phyloP scores from a whole-genome alignment of 306 rosid genomes.

The Vachellia pachyceras region DNA sequence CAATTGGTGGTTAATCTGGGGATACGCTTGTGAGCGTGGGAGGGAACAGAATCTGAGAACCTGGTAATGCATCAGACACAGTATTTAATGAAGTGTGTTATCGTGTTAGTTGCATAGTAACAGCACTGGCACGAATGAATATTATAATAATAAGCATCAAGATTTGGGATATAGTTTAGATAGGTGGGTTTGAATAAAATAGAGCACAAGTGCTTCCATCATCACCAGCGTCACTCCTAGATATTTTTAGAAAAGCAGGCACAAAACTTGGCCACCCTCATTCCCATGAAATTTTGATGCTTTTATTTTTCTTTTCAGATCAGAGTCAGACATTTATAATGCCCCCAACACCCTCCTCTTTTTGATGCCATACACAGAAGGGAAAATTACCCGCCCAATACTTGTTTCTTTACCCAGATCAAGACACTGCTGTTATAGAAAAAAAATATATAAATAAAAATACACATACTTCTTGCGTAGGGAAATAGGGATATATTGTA shows the following conservation, averaged over 20 bases:
- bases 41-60: slow-evolving; percentile 45
- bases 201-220: slow-evolving; percentile 52
- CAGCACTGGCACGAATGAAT: slow-evolving; percentile 1
- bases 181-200: slow-evolving; percentile 40
- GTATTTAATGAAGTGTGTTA: slow-evolving; percentile 30
- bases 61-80: slow-evolving; percentile 31
- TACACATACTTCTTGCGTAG: neutral
- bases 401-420: neutral
- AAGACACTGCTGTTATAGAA: neutral
- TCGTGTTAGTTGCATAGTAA: slow-evolving; percentile 30
- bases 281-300: neutral
- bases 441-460: neutral
- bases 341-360: neutral
- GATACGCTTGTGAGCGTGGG: slow-evolving; percentile 33
- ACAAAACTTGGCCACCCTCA: neutral
- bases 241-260: slow-evolving; percentile 50
- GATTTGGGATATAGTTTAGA: slow-evolving; percentile 19
- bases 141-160: slow-evolving; percentile 25
- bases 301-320: neutral
- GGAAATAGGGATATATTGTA: neutral
- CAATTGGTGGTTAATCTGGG: slow-evolving; percentile 25
- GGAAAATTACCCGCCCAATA: neutral
- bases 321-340: slow-evolving; percentile 1
- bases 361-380: neutral
- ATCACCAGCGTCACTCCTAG: slow-evolving; percentile 57